A percentile compares a stretch with the other conserved stretches of the same genome.
These are phyloP conservation scores for Nicotiana tomentosiformis DNA, from an alignment of 257 asterid species.

Conservation along the genomic window DNA sequence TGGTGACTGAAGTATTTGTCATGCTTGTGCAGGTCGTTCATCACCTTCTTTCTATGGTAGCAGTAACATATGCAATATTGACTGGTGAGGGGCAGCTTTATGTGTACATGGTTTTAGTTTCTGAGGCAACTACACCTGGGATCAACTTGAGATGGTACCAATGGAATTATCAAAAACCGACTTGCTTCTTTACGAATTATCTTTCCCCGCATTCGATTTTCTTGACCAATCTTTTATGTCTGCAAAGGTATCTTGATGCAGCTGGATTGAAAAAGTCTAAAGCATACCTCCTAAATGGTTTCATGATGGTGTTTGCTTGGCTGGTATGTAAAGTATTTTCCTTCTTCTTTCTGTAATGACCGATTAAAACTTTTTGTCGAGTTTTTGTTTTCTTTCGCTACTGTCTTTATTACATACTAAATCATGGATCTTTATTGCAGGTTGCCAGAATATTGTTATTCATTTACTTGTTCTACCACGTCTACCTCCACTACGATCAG, in stretches of 20 bases:
- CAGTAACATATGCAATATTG: constrained; percentile 51
- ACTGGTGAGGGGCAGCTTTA: constrained; percentile 86
- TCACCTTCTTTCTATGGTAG: constrained; percentile 66
- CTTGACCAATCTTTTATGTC: background rate
- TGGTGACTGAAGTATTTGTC: background rate
- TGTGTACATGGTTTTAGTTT: constrained; percentile 53
- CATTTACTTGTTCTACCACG: constrained; percentile 50
- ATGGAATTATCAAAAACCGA: background rate
- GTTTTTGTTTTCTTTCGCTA: background rate
- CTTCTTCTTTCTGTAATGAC: background rate
- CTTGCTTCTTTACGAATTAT: background rate
- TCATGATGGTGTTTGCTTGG: constrained; percentile 60
- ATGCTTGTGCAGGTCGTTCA: constrained; percentile 56
- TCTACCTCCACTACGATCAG: constrained; percentile 41
- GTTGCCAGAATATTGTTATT: constrained; percentile 68
- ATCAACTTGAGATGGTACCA: constrained; percentile 84
- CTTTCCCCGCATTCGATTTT: background rate
- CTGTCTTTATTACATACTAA: background rate
- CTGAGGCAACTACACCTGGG: constrained; percentile 85
- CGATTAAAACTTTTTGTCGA: background rate
- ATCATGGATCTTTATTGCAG: constrained; percentile 28
- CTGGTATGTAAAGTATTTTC: constrained; percentile 35
- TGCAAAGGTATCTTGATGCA: constrained; percentile 70
- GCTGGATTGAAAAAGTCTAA: constrained; percentile 68
- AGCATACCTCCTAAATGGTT: constrained; percentile 58